Base-by-base conservation (phyloP, 371 early-diverging fungal genomes). In the Apophysomyces variabilis region DNA sequence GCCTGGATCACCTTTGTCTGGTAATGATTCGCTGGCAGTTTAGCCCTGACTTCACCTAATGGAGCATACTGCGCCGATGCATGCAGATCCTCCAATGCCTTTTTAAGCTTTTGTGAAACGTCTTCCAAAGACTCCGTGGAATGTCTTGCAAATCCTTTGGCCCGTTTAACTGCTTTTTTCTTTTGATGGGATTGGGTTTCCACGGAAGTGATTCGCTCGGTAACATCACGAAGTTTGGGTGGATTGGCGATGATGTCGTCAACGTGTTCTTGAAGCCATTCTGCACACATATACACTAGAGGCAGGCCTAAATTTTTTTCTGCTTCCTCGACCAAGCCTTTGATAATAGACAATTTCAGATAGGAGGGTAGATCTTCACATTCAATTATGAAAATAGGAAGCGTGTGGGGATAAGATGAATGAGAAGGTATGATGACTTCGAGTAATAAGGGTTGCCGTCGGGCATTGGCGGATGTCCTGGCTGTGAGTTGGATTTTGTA, bases 301-400 rank as follows among this genome's bases (percentile, higher is more conserved):
- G 93, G 93, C 65, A 85, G 73, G 0, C 94, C 95, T 47, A 86
- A 39, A 43, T 78, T 68, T 12, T 71, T 62, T 41, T 77, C 78
- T 6, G 87, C 85, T 62, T 87, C 86, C 18, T 72, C 67, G 57
- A 87, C 77, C 0, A 93, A 67, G 21, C 78, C 82, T 61, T 85
- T 82, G 32, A 90, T 83, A 8, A 90, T 75, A 21, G 88, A 83
- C 36, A 92, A 78, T 37, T 89, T 85, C 21, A 93, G 79, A 68
- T 91, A 93, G 1, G 90, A 85, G 0, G 95, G 93, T 26, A 93
- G 68, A 14, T 65, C 69, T 7, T 80, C 84, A 63, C 90, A 87
- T 13, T 80, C 65, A 38, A 94, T 72, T 9, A 87, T 77, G 59
- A 93, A 82, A 0, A 87, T 75, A 0, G 93, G 93, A n/a, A 82